phyloP scores from a whole-genome alignment of 1,284 basidiomycete genomes.

The Cryptococcus sp. region DNA sequence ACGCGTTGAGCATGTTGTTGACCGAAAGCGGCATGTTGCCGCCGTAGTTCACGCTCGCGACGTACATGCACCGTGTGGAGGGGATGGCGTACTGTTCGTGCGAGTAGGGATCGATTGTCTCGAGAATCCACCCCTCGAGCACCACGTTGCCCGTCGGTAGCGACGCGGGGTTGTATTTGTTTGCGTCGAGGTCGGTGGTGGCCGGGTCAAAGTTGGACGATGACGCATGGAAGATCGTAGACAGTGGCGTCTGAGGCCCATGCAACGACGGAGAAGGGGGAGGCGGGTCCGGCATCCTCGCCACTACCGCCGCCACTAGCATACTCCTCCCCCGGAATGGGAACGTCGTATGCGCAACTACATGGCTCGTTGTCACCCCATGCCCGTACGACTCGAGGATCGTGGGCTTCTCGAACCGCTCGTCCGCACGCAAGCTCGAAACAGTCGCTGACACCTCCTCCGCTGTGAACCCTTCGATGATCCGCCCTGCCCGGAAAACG shows the following conservation, averaged over 20 bases:
- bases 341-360: conserved; percentile 64
- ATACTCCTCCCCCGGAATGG: conserved; percentile 89
- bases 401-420: conserved; percentile 58
- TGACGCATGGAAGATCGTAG: conserved; percentile 68
- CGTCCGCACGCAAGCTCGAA: conserved; percentile 53
- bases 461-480: conserved; percentile 90
- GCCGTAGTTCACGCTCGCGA: conserved; percentile 84
- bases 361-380: conserved; percentile 59
- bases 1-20: conserved; percentile 81
- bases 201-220: conserved; percentile 67
- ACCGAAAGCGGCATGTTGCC: conserved; percentile 81
- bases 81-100: conserved; percentile 93
- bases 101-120: conserved; percentile 95
- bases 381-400: conserved; percentile 78
- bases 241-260: conserved; percentile 48
- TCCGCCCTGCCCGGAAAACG: conserved; percentile 83
- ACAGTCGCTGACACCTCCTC: conserved; percentile 79
- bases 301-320: conserved; percentile 71
- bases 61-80: conserved; percentile 83
- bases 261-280: conserved; percentile 47
- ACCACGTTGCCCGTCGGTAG: conserved; percentile 78
- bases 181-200: conserved; percentile 55
- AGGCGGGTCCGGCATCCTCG: conserved; percentile 56
- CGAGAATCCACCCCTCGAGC: conserved; percentile 92
- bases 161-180: conserved; percentile 72